phyloP scores from a whole-genome alignment of 2,329 filamentous ascomycete species.

The Penicillium griseofulvum region DNA sequence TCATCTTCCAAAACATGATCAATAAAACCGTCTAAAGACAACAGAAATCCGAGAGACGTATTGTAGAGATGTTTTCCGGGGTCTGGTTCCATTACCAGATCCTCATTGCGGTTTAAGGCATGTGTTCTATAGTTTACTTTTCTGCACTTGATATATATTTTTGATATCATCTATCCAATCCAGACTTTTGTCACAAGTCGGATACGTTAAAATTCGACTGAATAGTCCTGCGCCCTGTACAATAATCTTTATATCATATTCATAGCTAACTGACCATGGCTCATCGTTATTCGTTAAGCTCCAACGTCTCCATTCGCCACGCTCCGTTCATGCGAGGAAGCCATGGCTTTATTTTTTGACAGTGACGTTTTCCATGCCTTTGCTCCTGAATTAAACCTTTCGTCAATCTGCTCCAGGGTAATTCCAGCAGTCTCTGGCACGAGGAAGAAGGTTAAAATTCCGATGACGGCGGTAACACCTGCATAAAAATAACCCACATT shows the following conservation, averaged over 20 bases:
- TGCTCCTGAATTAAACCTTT: slow-evolving; percentile 20
- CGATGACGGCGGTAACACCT: slow-evolving; percentile 19
- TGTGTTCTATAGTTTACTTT: too few relatives aligned
- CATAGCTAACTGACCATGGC: too few relatives aligned
- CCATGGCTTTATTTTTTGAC: slow-evolving; percentile 15
- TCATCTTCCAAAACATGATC: not conserved
- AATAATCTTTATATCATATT: not conserved
- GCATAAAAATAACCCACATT: slow-evolving; percentile 33
- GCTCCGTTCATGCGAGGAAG: not conserved
- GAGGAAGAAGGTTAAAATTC: slow-evolving; percentile 16
- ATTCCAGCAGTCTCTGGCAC: slow-evolving; percentile 28
- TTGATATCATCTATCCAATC: not conserved
- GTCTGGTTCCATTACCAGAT: not conserved
- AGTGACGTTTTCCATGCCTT: slow-evolving; percentile 27
- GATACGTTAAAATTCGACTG: too few relatives aligned
- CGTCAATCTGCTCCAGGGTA: slow-evolving; percentile 31
- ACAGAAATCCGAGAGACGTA: not conserved
- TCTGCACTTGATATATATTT: too few relatives aligned
- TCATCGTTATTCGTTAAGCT: not conserved
- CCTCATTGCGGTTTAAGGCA: too few relatives aligned
- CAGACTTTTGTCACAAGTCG: not conserved
- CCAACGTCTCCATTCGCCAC: not conserved
- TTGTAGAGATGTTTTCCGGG: not conserved
- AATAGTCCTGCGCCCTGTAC: not conserved
- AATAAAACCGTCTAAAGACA: not conserved